Conservation (phyloP, 176 grass and related monocot genomes). For the bread wheat (Triticum aestivum) region IWGSC_CS_RefSeq_v2.1 NC_057810.1:107670579-107671078, state of each 20-base stretch:
- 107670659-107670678: constrained; percentile 31
- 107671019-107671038: neutral
- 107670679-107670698: constrained; percentile 83
- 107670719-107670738: constrained; percentile 70
- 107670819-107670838: constrained; percentile 89
- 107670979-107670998: neutral
- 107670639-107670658: constrained; percentile 5
- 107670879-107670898: constrained; percentile 69
- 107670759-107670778: constrained; percentile 87
- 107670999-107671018: neutral
- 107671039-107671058: neutral
- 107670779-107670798: constrained; percentile 95
- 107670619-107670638: neutral
- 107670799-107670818: constrained; percentile 90
- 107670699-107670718: constrained; percentile 68
- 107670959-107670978: neutral
- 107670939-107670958: neutral
- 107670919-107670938: neutral
- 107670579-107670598: neutral
- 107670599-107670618: neutral
- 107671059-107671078: neutral
- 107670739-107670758: constrained; percentile 76
- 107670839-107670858: constrained; percentile 96
- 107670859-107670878: constrained; percentile 85
- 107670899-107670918: neutral